Evolutionary conservation across 495 filamentous ascomycete species (phyloP).

Genomic region (Stereocaulon alpinum): DNA sequence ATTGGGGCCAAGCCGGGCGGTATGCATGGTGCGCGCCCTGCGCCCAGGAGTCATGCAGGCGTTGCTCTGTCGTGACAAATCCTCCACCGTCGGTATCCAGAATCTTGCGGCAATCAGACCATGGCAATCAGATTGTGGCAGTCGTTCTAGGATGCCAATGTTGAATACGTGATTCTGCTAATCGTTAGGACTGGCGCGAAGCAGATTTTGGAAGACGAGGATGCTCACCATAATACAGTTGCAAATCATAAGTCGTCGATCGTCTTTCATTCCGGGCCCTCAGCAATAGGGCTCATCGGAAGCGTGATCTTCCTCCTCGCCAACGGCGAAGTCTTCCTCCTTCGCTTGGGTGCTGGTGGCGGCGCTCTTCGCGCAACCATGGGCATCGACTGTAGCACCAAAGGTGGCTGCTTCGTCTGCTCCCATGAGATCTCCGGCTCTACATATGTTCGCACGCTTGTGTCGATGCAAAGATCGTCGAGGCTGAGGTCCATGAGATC

Average conservation of each 20-base stretch:
- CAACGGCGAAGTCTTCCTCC: conserved; percentile 17
- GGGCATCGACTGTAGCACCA: conserved; percentile 14
- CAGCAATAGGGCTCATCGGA: conserved; percentile 22
- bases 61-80: background rate
- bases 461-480: conserved; percentile 12
- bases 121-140: background rate
- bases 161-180: background rate
- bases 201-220: no score
- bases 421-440: conserved; percentile 17
- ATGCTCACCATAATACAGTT: background rate
- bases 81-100: background rate
- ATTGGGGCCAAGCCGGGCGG: background rate
- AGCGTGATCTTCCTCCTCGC: conserved; percentile 11
- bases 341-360: conserved; percentile 10
- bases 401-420: conserved; percentile 18
- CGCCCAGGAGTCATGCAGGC: no score
- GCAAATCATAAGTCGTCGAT: background rate
- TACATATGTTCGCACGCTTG: conserved; percentile 10
- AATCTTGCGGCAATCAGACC: background rate
- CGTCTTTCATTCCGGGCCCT: conserved; percentile 14
- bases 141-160: background rate
- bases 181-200: background rate
- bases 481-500: conserved; percentile 20
- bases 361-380: background rate
- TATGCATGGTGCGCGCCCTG: background rate